phyloP scores from a whole-genome alignment of 2,329 filamentous ascomycete genomes.

The Sporothrix dimorphospora region DNA sequence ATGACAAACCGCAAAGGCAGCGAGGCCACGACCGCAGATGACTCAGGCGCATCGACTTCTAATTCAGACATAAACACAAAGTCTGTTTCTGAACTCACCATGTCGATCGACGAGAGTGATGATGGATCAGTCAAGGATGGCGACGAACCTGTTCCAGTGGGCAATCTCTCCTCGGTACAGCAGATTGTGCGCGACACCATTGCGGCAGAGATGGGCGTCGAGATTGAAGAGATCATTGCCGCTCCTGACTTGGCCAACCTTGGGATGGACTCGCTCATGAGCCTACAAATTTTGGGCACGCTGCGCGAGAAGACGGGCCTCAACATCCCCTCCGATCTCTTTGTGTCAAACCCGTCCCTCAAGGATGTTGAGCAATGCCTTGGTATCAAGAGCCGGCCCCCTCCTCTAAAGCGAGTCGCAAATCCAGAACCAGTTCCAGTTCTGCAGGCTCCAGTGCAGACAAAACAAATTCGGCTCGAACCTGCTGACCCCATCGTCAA shows the following conservation, averaged over 20 bases:
- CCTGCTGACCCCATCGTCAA: constrained; percentile 48
- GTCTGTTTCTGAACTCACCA: constrained; percentile 56
- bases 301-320: constrained; percentile 59
- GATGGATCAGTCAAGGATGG: constrained; percentile 50
- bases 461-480: constrained; percentile 37
- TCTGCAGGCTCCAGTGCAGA: constrained; percentile 32
- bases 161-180: constrained; percentile 37
- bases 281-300: constrained; percentile 57
- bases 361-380: constrained; percentile 68
- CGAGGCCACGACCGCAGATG: constrained; percentile 34
- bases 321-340: constrained; percentile 61
- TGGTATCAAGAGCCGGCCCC: constrained; percentile 50
- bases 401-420: constrained; percentile 35
- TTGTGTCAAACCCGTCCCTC: constrained; percentile 64
- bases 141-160: constrained; percentile 40
- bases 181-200: constrained; percentile 65
- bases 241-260: constrained; percentile 58
- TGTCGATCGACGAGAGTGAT: constrained; percentile 57
- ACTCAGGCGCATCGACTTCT: constrained; percentile 44
- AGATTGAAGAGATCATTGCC: constrained; percentile 63
- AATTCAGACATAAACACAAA: constrained; percentile 52
- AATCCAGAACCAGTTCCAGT: constrained; percentile 34
- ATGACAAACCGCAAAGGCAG: constrained; percentile 36
- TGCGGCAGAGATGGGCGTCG: constrained; percentile 71
- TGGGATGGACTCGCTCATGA: constrained; percentile 64